These are phyloP conservation scores for Silene latifolia DNA, from an alignment of 148 eudicot genomes.

Conservation along the genomic window DNA sequence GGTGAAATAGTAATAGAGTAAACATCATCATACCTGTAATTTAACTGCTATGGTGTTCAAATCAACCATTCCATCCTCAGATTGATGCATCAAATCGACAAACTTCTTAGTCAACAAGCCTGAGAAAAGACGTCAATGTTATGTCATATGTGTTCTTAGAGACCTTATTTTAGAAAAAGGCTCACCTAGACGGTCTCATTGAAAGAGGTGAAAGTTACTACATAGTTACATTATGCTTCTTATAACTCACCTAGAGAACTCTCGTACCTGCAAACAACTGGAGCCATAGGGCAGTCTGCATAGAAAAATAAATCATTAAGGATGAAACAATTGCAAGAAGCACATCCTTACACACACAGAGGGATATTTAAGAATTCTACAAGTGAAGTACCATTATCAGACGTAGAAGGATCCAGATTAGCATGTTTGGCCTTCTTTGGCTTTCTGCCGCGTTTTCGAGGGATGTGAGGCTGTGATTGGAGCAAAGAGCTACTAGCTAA, in stretches of 20 bases:
- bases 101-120: conserved; percentile 22
- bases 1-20: neutral
- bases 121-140: conserved; percentile 7
- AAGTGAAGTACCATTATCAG: conserved; percentile 16
- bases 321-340: neutral
- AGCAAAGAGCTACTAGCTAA: neutral
- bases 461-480: neutral
- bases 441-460: conserved; percentile 23
- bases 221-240: neutral
- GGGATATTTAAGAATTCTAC: neutral
- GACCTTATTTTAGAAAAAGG: neutral
- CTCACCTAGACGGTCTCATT: neutral
- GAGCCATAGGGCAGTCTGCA: conserved; percentile 18
- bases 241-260: conserved; percentile 24
- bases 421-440: conserved; percentile 11
- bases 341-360: neutral
- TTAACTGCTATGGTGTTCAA: conserved; percentile 17
- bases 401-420: conserved; percentile 11
- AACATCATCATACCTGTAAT: conserved; percentile 9
- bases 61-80: conserved; percentile 22
- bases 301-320: neutral
- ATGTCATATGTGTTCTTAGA: neutral
- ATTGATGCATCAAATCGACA: conserved; percentile 15
- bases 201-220: neutral
- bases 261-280: conserved; percentile 17